Conservation (phyloP, 805 yeast species). For the Suhomyces vadensis region DNA sequence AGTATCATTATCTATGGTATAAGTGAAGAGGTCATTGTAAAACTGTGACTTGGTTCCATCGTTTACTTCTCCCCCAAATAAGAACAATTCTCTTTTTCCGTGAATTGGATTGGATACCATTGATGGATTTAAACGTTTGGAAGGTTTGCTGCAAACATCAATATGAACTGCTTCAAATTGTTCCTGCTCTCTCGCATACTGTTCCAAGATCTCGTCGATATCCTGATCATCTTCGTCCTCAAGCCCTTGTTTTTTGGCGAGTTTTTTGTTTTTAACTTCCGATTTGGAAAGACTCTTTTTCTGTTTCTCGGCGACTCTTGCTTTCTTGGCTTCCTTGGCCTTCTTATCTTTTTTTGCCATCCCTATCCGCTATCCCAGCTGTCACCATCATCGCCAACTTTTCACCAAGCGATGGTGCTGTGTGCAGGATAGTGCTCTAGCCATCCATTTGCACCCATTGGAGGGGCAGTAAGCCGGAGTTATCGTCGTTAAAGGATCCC, state of each 20-base stretch:
- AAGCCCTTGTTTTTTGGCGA: conserved; percentile 71
- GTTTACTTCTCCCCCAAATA: conserved; percentile 88
- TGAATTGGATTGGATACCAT: conserved; percentile 74
- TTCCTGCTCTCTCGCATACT: conserved; percentile 77
- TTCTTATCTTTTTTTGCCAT: conserved; percentile 91
- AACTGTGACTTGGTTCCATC: conserved; percentile 58
- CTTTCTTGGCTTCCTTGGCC: conserved; percentile 88
- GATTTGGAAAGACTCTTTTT: conserved; percentile 76
- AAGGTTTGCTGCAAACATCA: conserved; percentile 59
- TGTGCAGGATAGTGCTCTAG: neutral
- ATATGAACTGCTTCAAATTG: conserved; percentile 71
- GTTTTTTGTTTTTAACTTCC: conserved; percentile 70
- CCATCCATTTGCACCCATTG: neutral
- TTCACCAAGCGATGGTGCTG: neutral
- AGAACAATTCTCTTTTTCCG: conserved; percentile 71
- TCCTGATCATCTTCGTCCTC: conserved; percentile 86
- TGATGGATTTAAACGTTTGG: conserved; percentile 70
- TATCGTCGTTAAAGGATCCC: no score
- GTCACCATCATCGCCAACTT: neutral
- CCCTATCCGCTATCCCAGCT: neutral
- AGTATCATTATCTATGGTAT: conserved; percentile 69
- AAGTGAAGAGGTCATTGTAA: conserved; percentile 77
- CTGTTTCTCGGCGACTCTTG: conserved; percentile 78
- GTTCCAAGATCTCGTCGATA: conserved; percentile 77
- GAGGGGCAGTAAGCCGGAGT: no score